phyloP scores from a whole-genome alignment of 2,329 filamentous ascomycete genomes.

The Lizonia empirigonia region DNA sequence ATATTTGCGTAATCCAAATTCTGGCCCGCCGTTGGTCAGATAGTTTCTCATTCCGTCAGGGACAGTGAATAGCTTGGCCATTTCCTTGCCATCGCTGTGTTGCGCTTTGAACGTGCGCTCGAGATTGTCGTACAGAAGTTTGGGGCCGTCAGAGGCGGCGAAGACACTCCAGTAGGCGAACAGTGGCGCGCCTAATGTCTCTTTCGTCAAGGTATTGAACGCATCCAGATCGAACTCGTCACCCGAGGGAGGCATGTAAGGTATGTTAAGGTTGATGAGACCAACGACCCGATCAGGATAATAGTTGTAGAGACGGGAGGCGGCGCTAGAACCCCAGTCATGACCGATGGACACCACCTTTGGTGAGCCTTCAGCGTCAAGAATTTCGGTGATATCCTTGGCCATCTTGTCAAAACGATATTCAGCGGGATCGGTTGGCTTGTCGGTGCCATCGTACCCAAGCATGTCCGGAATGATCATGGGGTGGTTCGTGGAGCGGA shows the following conservation, averaged over 20 bases:
- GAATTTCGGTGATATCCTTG: slow-evolving; percentile 34
- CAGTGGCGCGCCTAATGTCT: slow-evolving; percentile 46
- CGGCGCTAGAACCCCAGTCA: slow-evolving; percentile 56
- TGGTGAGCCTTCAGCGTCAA: slow-evolving; percentile 29
- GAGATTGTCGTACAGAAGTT: slow-evolving; percentile 48
- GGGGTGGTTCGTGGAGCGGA: slow-evolving; percentile 50
- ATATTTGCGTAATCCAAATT: slow-evolving; percentile 38
- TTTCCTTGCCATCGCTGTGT: slow-evolving; percentile 43
- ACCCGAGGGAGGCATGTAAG: slow-evolving; percentile 48
- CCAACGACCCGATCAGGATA: slow-evolving; percentile 50
- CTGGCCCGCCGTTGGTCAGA: slow-evolving; percentile 19
- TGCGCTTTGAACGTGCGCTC: slow-evolving; percentile 47
- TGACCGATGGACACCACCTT: slow-evolving; percentile 54
- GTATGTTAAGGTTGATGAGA: slow-evolving; percentile 52
- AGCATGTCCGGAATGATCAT: slow-evolving; percentile 49
- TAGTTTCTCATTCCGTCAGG: slow-evolving; percentile 44
- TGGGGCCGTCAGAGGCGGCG: slow-evolving; percentile 47
- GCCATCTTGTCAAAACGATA: slow-evolving; percentile 33
- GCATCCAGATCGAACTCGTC: slow-evolving; percentile 48
- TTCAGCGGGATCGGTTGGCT: slow-evolving; percentile 31
- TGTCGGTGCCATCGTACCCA: slow-evolving; percentile 48
- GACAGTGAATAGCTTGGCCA: slow-evolving; percentile 47
- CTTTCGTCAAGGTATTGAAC: slow-evolving; percentile 39
- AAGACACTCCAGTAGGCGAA: slow-evolving; percentile 57
- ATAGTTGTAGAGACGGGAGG: slow-evolving; percentile 52